Conservation (phyloP, 345 rosid species). For the Kernera saxatilis region DNA sequence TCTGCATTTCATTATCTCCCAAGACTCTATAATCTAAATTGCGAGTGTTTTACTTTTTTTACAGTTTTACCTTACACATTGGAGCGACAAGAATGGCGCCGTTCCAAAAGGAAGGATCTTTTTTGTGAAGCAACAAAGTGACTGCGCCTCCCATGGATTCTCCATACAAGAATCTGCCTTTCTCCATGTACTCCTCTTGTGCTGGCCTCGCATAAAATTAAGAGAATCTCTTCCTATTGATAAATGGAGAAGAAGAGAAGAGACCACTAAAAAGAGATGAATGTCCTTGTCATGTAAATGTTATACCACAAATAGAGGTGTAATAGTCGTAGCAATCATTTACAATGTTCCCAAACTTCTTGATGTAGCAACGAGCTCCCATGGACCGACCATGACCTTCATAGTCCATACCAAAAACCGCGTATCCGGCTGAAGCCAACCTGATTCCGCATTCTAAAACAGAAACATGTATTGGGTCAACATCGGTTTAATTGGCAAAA, state of each 20-base stretch:
- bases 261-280: background rate
- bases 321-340: slow-evolving; percentile 73
- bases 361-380: slow-evolving; percentile 94
- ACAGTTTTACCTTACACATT: slow-evolving; percentile 80
- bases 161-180: slow-evolving; percentile 85
- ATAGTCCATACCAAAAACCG: slow-evolving; percentile 87
- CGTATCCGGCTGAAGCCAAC: slow-evolving; percentile 69
- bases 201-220: slow-evolving; percentile 28
- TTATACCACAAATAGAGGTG: slow-evolving; percentile 70
- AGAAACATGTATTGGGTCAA: background rate
- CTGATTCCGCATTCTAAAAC: slow-evolving; percentile 72
- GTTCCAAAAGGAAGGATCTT: slow-evolving; percentile 72
- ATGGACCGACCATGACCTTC: slow-evolving; percentile 91
- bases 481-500: background rate
- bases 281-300: background rate
- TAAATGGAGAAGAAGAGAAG: background rate
- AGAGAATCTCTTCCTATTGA: background rate
- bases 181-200: slow-evolving; percentile 62
- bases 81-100: slow-evolving; percentile 96
- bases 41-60: background rate
- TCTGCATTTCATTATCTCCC: background rate
- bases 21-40: background rate
- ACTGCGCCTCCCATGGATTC: slow-evolving; percentile 99
- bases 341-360: slow-evolving; percentile 68
- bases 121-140: slow-evolving; percentile 70